phyloP scores from a whole-genome alignment of 2,329 filamentous ascomycete species.

The Chaetomiaceae sp. region DNA sequence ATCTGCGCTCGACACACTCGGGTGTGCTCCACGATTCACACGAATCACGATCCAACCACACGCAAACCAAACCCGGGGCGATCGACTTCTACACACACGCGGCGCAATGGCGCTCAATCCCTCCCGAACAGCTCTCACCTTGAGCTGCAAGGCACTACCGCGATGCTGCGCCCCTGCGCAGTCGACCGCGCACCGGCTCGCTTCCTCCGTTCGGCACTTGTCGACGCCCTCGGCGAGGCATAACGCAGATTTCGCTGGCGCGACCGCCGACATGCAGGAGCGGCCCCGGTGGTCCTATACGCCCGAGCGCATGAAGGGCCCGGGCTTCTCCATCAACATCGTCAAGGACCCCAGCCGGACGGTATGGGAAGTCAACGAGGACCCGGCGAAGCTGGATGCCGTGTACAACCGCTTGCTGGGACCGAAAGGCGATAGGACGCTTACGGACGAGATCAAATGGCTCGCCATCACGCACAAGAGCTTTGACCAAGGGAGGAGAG shows the following conservation, averaged over 20 bases:
- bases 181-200: conserved; percentile 8
- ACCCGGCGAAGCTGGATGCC: conserved; percentile 66
- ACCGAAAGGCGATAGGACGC: conserved; percentile 60
- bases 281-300: conserved; percentile 65
- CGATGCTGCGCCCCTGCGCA: conserved; percentile 23
- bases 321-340: conserved; percentile 53
- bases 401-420: conserved; percentile 76
- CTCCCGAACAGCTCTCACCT: conserved; percentile 28
- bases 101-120: conserved; percentile 32
- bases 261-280: conserved; percentile 9
- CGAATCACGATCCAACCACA: background rate
- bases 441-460: conserved; percentile 94
- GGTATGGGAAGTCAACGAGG: conserved; percentile 65
- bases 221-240: conserved; percentile 7
- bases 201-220: conserved; percentile 12
- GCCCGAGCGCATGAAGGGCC: conserved; percentile 62
- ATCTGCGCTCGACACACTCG: too few species aligned
- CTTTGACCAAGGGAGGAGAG: conserved; percentile 89
- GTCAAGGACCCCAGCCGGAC: conserved; percentile 48
- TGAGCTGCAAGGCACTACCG: conserved; percentile 30
- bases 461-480: conserved; percentile 96
- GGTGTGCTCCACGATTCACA: too few species aligned
- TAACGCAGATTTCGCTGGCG: conserved; percentile 5
- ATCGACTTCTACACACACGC: background rate
- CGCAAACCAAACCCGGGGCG: background rate